A percentile compares a stretch with the other conserved stretches of the same genome.
phyloP scores from a whole-genome alignment of 2,329 filamentous ascomycete genomes.

The Exserohilum turcica region DNA sequence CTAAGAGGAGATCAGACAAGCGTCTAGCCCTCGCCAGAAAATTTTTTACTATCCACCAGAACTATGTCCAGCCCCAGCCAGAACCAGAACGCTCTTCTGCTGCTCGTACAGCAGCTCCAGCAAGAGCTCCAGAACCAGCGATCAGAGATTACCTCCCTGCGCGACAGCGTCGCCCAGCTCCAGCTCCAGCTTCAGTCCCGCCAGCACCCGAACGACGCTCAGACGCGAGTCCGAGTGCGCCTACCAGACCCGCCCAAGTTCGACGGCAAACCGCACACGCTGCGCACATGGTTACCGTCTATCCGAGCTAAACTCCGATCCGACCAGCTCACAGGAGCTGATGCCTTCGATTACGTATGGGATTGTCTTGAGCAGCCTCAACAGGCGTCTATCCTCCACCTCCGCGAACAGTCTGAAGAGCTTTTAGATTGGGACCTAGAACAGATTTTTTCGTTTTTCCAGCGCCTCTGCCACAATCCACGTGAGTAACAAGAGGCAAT shows the following conservation, averaged over 20 bases:
- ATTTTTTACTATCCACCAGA: not conserved
- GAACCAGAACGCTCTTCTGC: not conserved
- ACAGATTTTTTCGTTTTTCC: not conserved
- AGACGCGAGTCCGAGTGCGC: not conserved
- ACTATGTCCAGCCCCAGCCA: not conserved
- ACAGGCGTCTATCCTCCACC: not conserved
- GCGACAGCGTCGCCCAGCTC: not conserved
- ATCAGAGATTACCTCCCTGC: not conserved
- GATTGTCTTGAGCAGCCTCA: not conserved
- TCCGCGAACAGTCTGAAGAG: slow-evolving; percentile 9
- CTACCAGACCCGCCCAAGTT: not conserved
- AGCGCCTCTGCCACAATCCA: not conserved
- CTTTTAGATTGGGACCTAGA: slow-evolving; percentile 1
- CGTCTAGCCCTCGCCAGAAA: not conserved
- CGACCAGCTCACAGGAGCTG: not conserved
- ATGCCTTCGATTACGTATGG: not conserved
- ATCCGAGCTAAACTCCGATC: not conserved
- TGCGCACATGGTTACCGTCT: not conserved
- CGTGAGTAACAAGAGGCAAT: not conserved
- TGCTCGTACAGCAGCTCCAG: not conserved
- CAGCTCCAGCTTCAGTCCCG: not conserved
- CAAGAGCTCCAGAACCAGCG: not conserved
- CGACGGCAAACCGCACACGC: not conserved
- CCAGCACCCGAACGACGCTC: not conserved
- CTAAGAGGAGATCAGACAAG: not conserved